A percentile compares a stretch with the other conserved stretches of the same genome.
Evolutionary conservation across 352 stramenopile species (phyloP).

Genomic region (Phytophthora aleatoria): DNA sequence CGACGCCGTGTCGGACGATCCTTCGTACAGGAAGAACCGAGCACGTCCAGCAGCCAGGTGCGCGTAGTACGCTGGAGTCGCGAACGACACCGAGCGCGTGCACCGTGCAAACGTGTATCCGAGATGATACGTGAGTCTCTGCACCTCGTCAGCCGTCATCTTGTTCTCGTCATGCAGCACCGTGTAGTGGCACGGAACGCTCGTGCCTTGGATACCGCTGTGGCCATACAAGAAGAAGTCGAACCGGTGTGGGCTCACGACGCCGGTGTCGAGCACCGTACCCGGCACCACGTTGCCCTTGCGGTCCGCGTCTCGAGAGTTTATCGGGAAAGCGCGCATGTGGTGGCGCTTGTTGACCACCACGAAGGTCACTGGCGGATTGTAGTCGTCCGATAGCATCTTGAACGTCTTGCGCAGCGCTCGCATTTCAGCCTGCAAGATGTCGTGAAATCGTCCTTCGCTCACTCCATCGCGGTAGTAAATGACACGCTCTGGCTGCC

Average conservation of each 20-base stretch:
- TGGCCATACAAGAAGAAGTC: conserved; percentile 90
- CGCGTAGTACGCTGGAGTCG: conserved; percentile 83
- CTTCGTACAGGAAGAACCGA: conserved; percentile 77
- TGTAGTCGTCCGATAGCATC: conserved; percentile 61
- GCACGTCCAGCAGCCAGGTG: conserved; percentile 81
- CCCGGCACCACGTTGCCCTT: conserved; percentile 71
- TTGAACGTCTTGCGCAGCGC: conserved; percentile 67
- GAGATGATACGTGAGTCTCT: conserved; percentile 67
- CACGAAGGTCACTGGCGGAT: conserved; percentile 82
- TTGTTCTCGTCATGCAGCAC: conserved; percentile 79
- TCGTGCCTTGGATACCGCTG: conserved; percentile 78
- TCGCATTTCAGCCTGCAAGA: conserved; percentile 78
- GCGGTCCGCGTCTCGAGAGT: conserved; percentile 42
- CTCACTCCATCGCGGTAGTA: conserved; percentile 89
- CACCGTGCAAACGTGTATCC: conserved; percentile 85
- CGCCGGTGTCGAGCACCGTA: conserved; percentile 74
- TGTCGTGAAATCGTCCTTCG: conserved; percentile 81
- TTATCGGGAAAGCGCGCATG: conserved; percentile 65
- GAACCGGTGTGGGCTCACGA: conserved; percentile 79
- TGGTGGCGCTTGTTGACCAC: conserved; percentile 89
- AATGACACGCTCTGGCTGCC: conserved; percentile 74
- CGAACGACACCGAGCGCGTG: conserved; percentile 84
- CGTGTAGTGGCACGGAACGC: conserved; percentile 80
- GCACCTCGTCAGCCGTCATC: conserved; percentile 61
- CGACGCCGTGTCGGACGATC: conserved; percentile 37